Percentiles rank a stretch among this genome's conserved stretches.
phyloP scores from a whole-genome alignment of 2,329 filamentous ascomycete species.

The Curvularia eragrostidis region DNA sequence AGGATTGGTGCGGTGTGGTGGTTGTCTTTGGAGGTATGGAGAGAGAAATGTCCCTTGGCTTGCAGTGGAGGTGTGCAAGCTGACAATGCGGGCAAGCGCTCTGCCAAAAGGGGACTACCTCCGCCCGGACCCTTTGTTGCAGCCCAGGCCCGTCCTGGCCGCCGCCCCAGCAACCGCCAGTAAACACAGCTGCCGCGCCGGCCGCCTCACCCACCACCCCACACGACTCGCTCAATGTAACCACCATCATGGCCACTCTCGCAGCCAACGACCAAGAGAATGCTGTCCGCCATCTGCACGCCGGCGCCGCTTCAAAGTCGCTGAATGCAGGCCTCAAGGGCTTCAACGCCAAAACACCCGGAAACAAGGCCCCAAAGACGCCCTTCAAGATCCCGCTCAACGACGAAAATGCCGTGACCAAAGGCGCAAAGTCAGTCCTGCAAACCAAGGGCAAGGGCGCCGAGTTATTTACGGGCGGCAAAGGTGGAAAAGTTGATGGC shows the following conservation, averaged over 20 bases:
- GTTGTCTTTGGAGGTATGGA: slow-evolving; percentile 29
- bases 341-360: slow-evolving; percentile 78
- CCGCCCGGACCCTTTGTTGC: slow-evolving; percentile 21
- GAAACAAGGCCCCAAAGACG: slow-evolving; percentile 77
- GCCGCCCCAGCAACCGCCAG: slow-evolving; percentile 35
- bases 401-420: slow-evolving; percentile 81
- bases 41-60: slow-evolving; percentile 29
- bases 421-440: slow-evolving; percentile 65
- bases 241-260: slow-evolving; percentile 69
- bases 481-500: slow-evolving; percentile 60
- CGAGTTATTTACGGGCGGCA: slow-evolving; percentile 60
- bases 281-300: slow-evolving; percentile 75
- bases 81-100: slow-evolving; percentile 40
- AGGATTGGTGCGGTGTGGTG: slow-evolving; percentile 11
- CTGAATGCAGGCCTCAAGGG: slow-evolving; percentile 69
- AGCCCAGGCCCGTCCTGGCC: slow-evolving; percentile 19
- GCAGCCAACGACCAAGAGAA: slow-evolving; percentile 85
- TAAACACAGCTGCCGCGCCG: slow-evolving; percentile 34
- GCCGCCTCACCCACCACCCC: slow-evolving; percentile 8
- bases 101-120: slow-evolving; percentile 27
- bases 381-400: slow-evolving; percentile 79
- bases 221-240: slow-evolving; percentile 41
- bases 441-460: slow-evolving; percentile 66
- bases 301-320: slow-evolving; percentile 73
- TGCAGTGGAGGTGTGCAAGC: slow-evolving; percentile 23